Conservation (phyloP, 352 stramenopile genomes). For the Phytophthora sojae region DNA sequence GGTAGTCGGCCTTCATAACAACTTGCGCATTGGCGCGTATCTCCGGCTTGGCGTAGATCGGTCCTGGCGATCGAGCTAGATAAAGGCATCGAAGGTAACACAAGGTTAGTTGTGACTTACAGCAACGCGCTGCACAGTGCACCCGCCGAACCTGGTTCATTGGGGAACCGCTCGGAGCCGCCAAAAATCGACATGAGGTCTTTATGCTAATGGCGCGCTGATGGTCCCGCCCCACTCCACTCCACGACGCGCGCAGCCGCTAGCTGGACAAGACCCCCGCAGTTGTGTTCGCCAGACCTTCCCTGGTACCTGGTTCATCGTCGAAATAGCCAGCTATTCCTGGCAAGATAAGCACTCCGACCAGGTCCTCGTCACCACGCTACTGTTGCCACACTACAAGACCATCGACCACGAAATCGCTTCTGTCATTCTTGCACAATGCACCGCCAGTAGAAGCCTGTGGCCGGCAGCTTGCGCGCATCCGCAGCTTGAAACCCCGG, state of each 20-base stretch:
- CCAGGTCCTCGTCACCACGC: background rate
- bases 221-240: background rate
- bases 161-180: conserved; percentile 76
- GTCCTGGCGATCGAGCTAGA: conserved; percentile 69
- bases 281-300: background rate
- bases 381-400: background rate
- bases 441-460: background rate
- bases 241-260: background rate
- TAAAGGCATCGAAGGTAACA: background rate
- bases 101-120: background rate
- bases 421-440: no score
- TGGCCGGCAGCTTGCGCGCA: no score
- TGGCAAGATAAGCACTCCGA: conserved; percentile 9
- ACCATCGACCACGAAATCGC: background rate
- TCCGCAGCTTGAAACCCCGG: background rate
- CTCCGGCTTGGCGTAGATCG: conserved; percentile 75
- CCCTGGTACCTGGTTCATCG: conserved; percentile 13
- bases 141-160: conserved; percentile 58
- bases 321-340: conserved; percentile 39
- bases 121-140: background rate
- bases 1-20: conserved; percentile 79
- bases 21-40: conserved; percentile 64
- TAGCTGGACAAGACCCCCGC: conserved; percentile 4
- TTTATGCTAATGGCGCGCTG: conserved; percentile 4
- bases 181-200: conserved; percentile 82